Conservation (phyloP, 2,329 filamentous ascomycete genomes). For the Cladosporium sp. region DNA sequence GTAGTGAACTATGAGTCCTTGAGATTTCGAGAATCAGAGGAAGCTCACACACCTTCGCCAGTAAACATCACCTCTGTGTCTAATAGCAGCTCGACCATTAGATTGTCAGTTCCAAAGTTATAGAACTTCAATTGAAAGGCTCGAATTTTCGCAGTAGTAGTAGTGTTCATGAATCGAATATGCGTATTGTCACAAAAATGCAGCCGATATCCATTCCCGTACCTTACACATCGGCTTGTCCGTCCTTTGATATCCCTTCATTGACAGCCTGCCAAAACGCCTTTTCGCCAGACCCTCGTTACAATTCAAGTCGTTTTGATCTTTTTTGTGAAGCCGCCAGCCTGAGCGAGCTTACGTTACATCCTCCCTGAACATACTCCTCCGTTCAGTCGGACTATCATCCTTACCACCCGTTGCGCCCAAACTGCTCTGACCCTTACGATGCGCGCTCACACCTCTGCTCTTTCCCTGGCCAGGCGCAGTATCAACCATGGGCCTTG, state of each 20-base stretch:
- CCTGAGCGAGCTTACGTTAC: slow-evolving; percentile 41
- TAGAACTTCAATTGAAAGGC: background rate
- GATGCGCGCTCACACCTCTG: slow-evolving; percentile 43
- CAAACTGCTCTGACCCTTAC: slow-evolving; percentile 40
- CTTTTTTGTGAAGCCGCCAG: background rate
- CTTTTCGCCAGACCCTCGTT: slow-evolving; percentile 1
- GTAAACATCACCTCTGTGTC: background rate
- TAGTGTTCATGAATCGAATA: slow-evolving; percentile 7
- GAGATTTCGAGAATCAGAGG: background rate
- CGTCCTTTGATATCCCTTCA: slow-evolving; percentile 1
- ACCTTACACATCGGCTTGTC: slow-evolving; percentile 4
- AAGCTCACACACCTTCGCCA: background rate
- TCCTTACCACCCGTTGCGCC: slow-evolving; percentile 48
- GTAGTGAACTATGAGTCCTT: background rate
- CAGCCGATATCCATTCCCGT: background rate
- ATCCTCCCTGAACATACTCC: slow-evolving; percentile 70
- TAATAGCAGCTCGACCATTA: background rate
- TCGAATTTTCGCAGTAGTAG: background rate
- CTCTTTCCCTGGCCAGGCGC: slow-evolving; percentile 48
- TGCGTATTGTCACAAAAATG: slow-evolving; percentile 10
- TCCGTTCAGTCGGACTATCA: slow-evolving; percentile 66
- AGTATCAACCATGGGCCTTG: slow-evolving; percentile 64
- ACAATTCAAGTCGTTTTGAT: background rate
- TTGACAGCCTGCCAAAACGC: background rate
- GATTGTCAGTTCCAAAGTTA: background rate